phyloP scores from a whole-genome alignment of 129 eudicot species.

The Helianthus annuus region HanXRQr2.0-SUNRISE NC_035433.2:83637913-83638412 shows the following conservation, averaged over 20 bases:
- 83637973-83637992: conserved; percentile 34
- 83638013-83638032: conserved; percentile 27
- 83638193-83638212: not conserved
- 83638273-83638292: not conserved
- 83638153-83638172: not conserved
- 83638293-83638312: conserved; percentile 16
- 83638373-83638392: conserved; percentile 16
- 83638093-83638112: not conserved
- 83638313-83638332: conserved; percentile 24
- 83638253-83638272: not conserved
- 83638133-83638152: not conserved
- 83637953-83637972: conserved; percentile 26
- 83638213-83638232: no score
- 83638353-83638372: conserved; percentile 26
- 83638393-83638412: conserved; percentile 15
- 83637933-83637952: conserved; percentile 11
- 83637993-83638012: conserved; percentile 16
- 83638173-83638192: not conserved
- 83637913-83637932: conserved; percentile 35
- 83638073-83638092: not conserved
- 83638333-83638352: conserved; percentile 6
- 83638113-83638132: conserved; percentile 3
- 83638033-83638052: conserved; percentile 15
- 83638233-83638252: not conserved
- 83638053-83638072: conserved; percentile 26